Conservation (phyloP, 371 early-diverging fungal genomes). For the Mortierella polycephala region DNA sequence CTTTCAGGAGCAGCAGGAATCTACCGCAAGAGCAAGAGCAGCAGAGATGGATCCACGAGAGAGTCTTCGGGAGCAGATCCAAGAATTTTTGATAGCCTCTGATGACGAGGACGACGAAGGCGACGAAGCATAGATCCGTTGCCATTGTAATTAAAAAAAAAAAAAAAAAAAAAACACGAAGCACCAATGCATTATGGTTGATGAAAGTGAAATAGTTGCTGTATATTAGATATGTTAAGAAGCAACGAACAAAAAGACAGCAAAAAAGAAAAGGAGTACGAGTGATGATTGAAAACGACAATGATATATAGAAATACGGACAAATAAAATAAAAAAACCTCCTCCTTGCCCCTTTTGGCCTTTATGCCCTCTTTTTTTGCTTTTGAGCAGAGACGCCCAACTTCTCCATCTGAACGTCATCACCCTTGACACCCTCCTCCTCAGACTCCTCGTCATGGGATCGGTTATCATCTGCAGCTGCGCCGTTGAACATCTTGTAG, state of each 20-base stretch:
- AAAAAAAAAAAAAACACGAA: not conserved
- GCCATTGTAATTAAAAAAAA: not conserved
- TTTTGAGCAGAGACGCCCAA: constrained; percentile 6
- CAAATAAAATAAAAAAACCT: not conserved
- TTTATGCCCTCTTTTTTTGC: constrained; percentile 27
- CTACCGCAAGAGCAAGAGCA: constrained; percentile 23
- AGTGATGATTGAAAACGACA: not conserved
- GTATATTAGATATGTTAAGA: not conserved
- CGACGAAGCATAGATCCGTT: not conserved
- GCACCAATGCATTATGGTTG: not conserved
- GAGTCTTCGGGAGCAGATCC: constrained; percentile 61
- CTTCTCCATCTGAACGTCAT: constrained; percentile 19
- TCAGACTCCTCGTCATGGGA: constrained; percentile 66
- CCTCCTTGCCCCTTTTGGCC: not conserved
- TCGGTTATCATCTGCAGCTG: constrained; percentile 77
- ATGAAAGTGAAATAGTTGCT: not conserved
- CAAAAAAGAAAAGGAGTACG: not conserved
- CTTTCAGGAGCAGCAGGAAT: constrained; percentile 20
- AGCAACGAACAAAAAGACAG: not conserved
- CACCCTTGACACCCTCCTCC: constrained; percentile 19
- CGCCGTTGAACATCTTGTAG: constrained; percentile 68
- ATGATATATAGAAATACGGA: not conserved
- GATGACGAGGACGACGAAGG: constrained; percentile 47
- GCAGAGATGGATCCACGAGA: constrained; percentile 52
- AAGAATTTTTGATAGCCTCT: constrained; percentile 64